Percentiles rank a stretch among this genome's conserved stretches.
phyloP scores from a whole-genome alignment of 768 basidiomycete species.

The Sarcomyxa edulis region DNA sequence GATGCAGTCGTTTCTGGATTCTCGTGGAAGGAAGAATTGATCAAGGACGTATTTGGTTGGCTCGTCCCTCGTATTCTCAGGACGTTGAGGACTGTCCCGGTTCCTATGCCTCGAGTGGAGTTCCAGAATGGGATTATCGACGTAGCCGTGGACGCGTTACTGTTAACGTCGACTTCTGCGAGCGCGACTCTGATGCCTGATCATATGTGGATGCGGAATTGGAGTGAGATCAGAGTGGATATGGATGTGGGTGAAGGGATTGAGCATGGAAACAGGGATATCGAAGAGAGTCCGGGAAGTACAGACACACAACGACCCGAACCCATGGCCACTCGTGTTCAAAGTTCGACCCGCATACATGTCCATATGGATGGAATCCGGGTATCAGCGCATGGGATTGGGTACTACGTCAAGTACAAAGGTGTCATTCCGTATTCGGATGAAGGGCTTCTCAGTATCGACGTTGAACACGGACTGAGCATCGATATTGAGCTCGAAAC shows the following conservation, averaged over 20 bases:
- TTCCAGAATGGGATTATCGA: slow-evolving; percentile 27
- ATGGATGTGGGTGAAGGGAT: slow-evolving; percentile 15
- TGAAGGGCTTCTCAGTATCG: slow-evolving; percentile 29
- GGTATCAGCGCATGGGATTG: slow-evolving; percentile 24
- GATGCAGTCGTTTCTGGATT: slow-evolving; percentile 9
- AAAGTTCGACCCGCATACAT: slow-evolving; percentile 18
- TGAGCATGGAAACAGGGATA: slow-evolving; percentile 2
- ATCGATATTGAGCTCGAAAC: slow-evolving; percentile 26
- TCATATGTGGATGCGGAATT: slow-evolving; percentile 21
- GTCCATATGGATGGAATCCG: slow-evolving; percentile 31
- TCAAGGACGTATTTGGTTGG: slow-evolving; percentile 27
- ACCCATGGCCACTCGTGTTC: slow-evolving; percentile 4
- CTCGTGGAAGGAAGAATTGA: slow-evolving; percentile 11
- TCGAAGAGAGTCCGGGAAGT: slow-evolving; percentile 12
- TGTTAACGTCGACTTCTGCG: slow-evolving; percentile 17
- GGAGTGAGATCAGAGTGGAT: slow-evolving; percentile 29
- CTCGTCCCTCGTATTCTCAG: slow-evolving; percentile 24
- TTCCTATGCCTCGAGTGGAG: slow-evolving; percentile 35
- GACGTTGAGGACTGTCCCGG: slow-evolving; percentile 17
- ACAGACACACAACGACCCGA: slow-evolving; percentile 7
- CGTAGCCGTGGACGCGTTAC: slow-evolving; percentile 25
- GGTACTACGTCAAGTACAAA: slow-evolving; percentile 31
- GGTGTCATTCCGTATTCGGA: slow-evolving; percentile 28
- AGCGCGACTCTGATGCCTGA: slow-evolving; percentile 27
- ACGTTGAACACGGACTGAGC: slow-evolving; percentile 26